Evolutionary conservation across 2,329 filamentous ascomycete species (phyloP).

Genomic region (Fusarium sp.): DNA sequence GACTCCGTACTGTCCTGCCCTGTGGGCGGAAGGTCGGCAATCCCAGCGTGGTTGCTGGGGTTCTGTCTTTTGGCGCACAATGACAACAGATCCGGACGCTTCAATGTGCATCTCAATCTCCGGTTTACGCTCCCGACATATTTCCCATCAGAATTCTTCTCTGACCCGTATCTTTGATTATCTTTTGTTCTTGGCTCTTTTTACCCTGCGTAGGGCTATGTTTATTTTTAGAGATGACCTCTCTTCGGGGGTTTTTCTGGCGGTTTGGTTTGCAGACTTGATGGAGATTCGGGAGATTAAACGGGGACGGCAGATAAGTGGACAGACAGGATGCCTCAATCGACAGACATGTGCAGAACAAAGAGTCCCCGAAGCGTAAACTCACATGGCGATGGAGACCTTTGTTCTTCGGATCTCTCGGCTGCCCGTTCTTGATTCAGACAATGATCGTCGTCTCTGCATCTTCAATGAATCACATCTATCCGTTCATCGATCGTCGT

Average conservation of each 20-base stretch:
- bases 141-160: neutral
- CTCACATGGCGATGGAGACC: neutral
- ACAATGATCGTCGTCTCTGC: conserved; percentile 16
- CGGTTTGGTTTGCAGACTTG: neutral
- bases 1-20: neutral
- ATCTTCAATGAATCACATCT: conserved; percentile 6
- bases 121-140: neutral
- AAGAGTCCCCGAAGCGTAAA: neutral
- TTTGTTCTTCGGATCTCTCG: conserved; percentile 1
- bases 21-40: neutral
- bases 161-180: neutral
- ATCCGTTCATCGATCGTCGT: conserved; percentile 21
- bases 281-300: conserved; percentile 17
- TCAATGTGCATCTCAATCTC: conserved; percentile 10
- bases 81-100: neutral
- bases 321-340: neutral
- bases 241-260: neutral
- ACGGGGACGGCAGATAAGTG: neutral
- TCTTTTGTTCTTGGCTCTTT: neutral
- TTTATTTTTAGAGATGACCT: conserved; percentile 24
- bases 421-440: neutral
- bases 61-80: neutral
- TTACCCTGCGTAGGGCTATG: neutral
- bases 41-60: neutral
- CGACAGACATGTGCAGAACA: neutral